Base-by-base conservation (phyloP, 495 filamentous ascomycete genomes). In the Beverwykella pulmonaria region DNA sequence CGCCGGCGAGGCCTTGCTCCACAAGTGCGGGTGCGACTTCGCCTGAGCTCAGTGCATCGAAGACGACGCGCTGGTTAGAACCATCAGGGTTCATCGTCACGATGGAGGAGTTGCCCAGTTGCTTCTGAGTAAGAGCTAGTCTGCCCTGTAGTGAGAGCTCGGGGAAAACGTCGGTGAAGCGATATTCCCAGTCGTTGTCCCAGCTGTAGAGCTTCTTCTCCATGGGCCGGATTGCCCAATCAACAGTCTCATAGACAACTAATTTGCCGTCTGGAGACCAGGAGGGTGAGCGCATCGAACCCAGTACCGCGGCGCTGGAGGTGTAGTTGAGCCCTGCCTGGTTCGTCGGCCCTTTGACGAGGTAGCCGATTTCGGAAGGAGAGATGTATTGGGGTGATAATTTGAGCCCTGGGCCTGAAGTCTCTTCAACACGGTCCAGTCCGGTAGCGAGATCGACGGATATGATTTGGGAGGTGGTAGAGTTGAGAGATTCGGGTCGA, bases 161-260 rank as follows among this genome's bases (percentile, higher is more conserved):
- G 3, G 48, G 48, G 48, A 52, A 52, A 25, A 52, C 48, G 48
- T 52, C 48, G 1, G 48, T 52, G 48, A 52, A 52, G 9, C 48
- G 20, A n/a, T 52, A 52, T 52, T 52, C 48, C 48, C 48, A 52
- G 22, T 52, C 48, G 5, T 52, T n/a, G 9, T 52, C 22, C 48
- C 48, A 52, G 26, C 48, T 52, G 19, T 52, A 52, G 10, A 52
- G 48, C 22, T 52, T 52, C 48, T 52, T 52, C 20, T 29, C 48
- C 48, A 52, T 52, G 22, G 48, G 48, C 2, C 48, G 48, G 19
- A 23, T 52, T 12, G 48, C 23, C 22, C 20, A 52, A 29, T 15
- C 26, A 14, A 52, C 48, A 7, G 20, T 52, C 48, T 52, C 48
- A n/a, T 52, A 52, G 17, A 52, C 48, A 29, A 52, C 48, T 26